Base-by-base conservation (phyloP, 2,329 filamentous ascomycete genomes). In the Fusarium musae region DNA sequence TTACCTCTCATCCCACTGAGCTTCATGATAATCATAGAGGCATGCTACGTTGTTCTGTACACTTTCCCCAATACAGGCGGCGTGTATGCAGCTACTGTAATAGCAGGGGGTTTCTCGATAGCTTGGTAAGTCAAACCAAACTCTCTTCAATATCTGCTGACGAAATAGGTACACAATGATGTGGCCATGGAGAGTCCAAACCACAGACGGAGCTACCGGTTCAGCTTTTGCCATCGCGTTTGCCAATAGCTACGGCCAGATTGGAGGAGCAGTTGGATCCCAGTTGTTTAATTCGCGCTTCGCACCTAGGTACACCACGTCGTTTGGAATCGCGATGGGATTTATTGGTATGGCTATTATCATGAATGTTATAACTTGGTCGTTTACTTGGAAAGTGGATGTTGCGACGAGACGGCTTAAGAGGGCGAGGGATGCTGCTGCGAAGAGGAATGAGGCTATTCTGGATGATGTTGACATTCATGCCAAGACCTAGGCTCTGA, bases 21-120 rank as follows among this genome's bases (percentile, higher is more conserved):
- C 4, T 54, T 54, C 23, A 54, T 54, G 50, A 40, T 54, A 28
- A 54, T 54, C 15, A 54, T 54, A n/a, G 50, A 54, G 28, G 50
- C 50, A 1, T 54, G 50, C 7, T 54, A 54, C 0, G 19, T 54
- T n/a, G 50, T 54, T 9, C 7, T 54, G 0, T 54, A 54, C 19
- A 54, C 50, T 2, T 54, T 54, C 10, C 50, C 50, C 1, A 54
- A 5, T 15, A 54, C 50, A 13, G 50, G 34, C 2, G 50, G 50
- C 2, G 50, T 54, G 4, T 54, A 54, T 5, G 34, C 34, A 40
- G 50, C 50, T 9, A 54, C 50, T 2, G 50, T 54, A 5, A 40
- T 54, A 9, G 50, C 50, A 7, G 50, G 50, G 3, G 50, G 50
- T 0, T 54, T 54, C 34, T 54, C 50, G 17, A 54, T 40, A 0